Evolutionary conservation across 1,139 yeast genomes (phyloP), one percentile per base, ranked within the genome.

Genomic region (Yamadazyma buinensis): DNA sequence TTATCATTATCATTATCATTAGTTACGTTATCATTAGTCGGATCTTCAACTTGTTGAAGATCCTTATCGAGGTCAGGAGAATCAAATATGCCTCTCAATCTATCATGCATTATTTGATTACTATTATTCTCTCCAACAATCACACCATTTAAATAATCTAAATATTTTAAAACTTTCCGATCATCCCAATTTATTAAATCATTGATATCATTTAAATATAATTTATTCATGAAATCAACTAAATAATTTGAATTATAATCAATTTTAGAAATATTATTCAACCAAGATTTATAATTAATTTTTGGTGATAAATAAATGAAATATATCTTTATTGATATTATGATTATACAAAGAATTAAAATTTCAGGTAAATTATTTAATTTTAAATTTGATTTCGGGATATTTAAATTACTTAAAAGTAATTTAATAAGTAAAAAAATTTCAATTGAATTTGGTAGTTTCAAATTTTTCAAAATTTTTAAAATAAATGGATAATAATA

Each of bases 101-200:
- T 48, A 34, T 60, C 61, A 15, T 61, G 57, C 54, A 66, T 55
- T 9, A 62, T 46, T 5, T 15, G 23, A 11, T 24, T 17, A 4
- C 28, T 25, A 17, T 17, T 17, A 5, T 5, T 5, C 5, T 17
- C 7, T 5, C 19, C 19, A 2, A 69, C 46, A 17, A 67, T 40
- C 26, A 59, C 53, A 5, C 57, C 57, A 37, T 60, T 55, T 22
- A 72, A 56, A 64, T 73, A 69, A 21, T 65, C 57, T 30, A 71
- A 57, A 46, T 72, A 75, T 17, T 54, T 47, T 12, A 57, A 55
- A 7, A 65, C 57, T 37, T 71, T 61, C 1, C 49, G 49, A 23
- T 64, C 64, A 11, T 63, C 54, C 74, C 78, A 71, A 12, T 52
- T 46, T 4, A 62, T 39, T 14, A 75, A 39, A 28, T 36, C 37